Base-by-base conservation (phyloP, 2,329 filamentous ascomycete species). In the Epichloe typhina region DNA sequence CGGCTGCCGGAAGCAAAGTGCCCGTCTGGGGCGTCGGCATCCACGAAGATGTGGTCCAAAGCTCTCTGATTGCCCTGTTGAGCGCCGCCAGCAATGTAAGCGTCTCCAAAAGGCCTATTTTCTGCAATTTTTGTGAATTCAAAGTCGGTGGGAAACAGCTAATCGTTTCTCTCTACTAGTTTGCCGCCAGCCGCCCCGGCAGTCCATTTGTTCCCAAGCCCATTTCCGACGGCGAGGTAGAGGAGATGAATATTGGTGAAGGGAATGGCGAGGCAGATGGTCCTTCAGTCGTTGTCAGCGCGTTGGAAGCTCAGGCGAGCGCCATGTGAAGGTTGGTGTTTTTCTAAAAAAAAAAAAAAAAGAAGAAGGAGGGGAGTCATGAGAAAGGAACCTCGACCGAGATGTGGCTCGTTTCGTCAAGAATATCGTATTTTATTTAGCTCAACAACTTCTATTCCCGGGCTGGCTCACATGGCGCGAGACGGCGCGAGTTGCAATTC, bases 81-180 rank as follows among this genome's bases (percentile, higher is more conserved):
- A 86, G 84, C 58, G 90, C 89, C 47, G 89, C 90, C 50, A 87
- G 82, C 66, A 91, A 86, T 62, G 88, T 94, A 73, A 79, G 85
- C 77, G 53, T 52, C 47, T 8, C 31, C 37, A 6, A 15, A 35
- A 11, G 7, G 42, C 41, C 36, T 6, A n/a, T 31, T 15, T 31
- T 31, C 26, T 0, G 26, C 26, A 11, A 11, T 4, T 31, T 9
- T 31, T 9, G 4, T 26, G 8, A 31, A 31, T 31, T 31, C 8
- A 31, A 31, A 9, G 26, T 31, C 8, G 26, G 8, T 31, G 26
- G 26, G 8, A 31, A 31, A 31, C 3, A 31, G 26, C 26, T 31
- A 31, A 31, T 4, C 8, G 26, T 31, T 11, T 31, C 4, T 31
- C 4, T 21, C 38, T 42, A 12, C 40, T 17, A 51, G 49, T 91